These are phyloP conservation scores for Capronia coronata DNA, from an alignment of 2,329 filamentous ascomycete species.

Conservation along the genomic window DNA sequence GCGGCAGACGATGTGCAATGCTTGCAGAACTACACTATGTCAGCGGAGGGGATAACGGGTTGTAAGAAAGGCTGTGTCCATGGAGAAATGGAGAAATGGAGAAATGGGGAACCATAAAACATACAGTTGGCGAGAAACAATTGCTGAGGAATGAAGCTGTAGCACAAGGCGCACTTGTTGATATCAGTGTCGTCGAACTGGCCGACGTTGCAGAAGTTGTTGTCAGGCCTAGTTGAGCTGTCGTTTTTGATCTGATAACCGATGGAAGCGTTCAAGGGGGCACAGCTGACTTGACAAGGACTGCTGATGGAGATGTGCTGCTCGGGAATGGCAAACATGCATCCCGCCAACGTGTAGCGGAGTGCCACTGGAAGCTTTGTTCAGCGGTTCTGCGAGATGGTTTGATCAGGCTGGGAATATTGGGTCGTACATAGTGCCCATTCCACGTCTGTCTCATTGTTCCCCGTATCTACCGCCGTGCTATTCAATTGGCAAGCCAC, in stretches of 20 bases:
- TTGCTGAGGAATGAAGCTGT: conserved; percentile 38
- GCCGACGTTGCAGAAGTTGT: conserved; percentile 36
- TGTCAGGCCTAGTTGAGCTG: conserved; percentile 31
- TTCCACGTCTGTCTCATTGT: conserved; percentile 39
- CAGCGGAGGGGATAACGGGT: neutral
- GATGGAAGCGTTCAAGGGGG: conserved; percentile 29
- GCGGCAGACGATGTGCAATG: conserved; percentile 42
- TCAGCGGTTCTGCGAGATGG: neutral
- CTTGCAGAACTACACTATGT: conserved; percentile 37
- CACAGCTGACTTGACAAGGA: conserved; percentile 41
- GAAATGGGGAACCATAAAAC: neutral
- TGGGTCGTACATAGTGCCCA: conserved; percentile 41
- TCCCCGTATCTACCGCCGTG: conserved; percentile 31
- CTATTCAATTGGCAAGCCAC: conserved; percentile 40
- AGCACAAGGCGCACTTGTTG: conserved; percentile 40
- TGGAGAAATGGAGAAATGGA: neutral
- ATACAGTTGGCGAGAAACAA: conserved; percentile 41
- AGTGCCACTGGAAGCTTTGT: conserved; percentile 37
- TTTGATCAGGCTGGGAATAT: neutral
- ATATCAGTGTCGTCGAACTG: conserved; percentile 39
- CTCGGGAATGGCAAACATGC: conserved; percentile 39
- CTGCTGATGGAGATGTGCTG: conserved; percentile 36
- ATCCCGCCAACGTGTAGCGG: conserved; percentile 40
- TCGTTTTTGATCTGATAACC: conserved; percentile 31
- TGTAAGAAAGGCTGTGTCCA: neutral